Percentiles rank a stretch among this genome's conserved stretches.
phyloP scores from a whole-genome alignment of 202 grass and related monocot species.

The Setaria viridis region DNA sequence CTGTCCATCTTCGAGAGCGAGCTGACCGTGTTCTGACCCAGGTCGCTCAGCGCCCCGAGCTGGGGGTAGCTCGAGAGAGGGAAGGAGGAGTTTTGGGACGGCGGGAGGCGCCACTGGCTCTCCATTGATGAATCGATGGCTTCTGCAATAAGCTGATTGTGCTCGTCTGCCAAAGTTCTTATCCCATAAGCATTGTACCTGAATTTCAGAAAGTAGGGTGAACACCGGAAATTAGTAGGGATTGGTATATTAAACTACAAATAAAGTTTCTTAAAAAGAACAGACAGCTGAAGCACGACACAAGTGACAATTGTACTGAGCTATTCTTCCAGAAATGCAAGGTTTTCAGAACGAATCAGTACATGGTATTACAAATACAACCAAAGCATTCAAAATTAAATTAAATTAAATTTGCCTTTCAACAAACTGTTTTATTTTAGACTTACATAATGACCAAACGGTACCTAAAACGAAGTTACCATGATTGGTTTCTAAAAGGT shows the following conservation, averaged over 20 bases:
- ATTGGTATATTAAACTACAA: background rate
- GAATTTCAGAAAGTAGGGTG: conserved; percentile 6
- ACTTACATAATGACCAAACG: background rate
- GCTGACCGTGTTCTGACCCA: conserved; percentile 40
- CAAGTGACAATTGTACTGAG: background rate
- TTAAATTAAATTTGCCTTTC: background rate
- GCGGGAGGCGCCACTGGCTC: conserved; percentile 54
- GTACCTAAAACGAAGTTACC: background rate
- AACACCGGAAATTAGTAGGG: background rate
- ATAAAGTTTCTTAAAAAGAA: background rate
- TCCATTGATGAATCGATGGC: conserved; percentile 54
- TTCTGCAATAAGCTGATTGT: conserved; percentile 66
- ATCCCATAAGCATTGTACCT: conserved; percentile 67
- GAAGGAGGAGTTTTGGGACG: conserved; percentile 51
- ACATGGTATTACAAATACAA: background rate
- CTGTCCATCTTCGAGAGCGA: conserved; percentile 50
- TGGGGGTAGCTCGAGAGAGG: conserved; percentile 54
- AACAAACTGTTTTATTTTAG: background rate
- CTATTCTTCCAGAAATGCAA: background rate
- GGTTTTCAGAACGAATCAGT: background rate
- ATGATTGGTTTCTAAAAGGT: background rate
- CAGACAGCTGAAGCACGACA: background rate
- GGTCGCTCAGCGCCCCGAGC: conserved; percentile 35
- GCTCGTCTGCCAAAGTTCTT: conserved; percentile 61
- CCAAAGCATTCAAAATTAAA: background rate